phyloP scores from a whole-genome alignment of 768 basidiomycete genomes.

The Podaxis sp. region DNA sequence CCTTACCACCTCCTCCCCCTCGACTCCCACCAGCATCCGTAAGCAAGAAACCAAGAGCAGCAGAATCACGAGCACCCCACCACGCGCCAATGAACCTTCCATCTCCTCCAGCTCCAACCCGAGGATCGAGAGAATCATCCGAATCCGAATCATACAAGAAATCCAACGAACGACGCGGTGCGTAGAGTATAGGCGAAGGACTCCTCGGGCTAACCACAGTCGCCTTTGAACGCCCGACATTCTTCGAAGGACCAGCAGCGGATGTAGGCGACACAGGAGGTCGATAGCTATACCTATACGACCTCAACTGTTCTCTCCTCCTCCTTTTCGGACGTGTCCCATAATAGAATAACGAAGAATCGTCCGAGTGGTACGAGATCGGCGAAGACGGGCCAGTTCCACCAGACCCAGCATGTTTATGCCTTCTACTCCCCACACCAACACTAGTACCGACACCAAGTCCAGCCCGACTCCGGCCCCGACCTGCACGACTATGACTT shows the following conservation, averaged over 20 bases:
- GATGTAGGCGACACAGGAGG: slow-evolving; percentile 10
- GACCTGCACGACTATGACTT: background rate
- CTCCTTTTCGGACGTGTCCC: slow-evolving; percentile 16
- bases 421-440: background rate
- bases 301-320: slow-evolving; percentile 24
- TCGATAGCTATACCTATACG: slow-evolving; percentile 28
- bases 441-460: background rate
- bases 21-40: background rate
- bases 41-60: background rate
- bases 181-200: slow-evolving; percentile 10
- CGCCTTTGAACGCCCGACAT: background rate
- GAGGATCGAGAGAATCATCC: background rate
- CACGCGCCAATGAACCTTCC: background rate
- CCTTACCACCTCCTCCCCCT: background rate
- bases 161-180: slow-evolving; percentile 4
- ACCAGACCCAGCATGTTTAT: background rate
- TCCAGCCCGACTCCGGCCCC: background rate
- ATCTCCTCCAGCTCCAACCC: background rate
- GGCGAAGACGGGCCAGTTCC: background rate
- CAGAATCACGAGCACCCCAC: background rate
- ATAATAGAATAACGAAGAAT: slow-evolving; percentile 5
- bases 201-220: background rate
- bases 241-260: background rate
- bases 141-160: slow-evolving; percentile 8
- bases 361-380: slow-evolving; percentile 12